Base-by-base conservation (phyloP, 148 eudicot genomes). In the Beta vulgaris region DNA sequence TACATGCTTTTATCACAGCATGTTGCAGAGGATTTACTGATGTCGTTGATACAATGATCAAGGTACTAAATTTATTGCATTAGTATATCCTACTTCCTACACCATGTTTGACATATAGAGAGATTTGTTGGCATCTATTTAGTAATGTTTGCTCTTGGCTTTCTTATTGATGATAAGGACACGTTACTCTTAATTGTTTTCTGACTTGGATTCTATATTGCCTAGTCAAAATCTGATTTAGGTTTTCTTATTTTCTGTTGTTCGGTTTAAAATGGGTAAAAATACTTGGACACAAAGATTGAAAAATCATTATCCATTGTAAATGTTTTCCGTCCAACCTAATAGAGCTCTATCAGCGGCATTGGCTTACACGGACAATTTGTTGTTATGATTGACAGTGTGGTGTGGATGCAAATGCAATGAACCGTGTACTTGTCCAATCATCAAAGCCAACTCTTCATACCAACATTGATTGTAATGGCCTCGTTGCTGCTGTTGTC, bases 1-100 rank as follows among this genome's bases (percentile, higher is more conserved):
- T 85, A 58, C 92, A 89, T 81, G 96, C 97, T 91, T 89, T 92
- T 80, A 90, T 95, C 84, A 92, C 87, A 55, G 96, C 99, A 71
- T 88, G 89, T 82, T 83, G 85, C 86, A 88, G 97, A 82, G 99
- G 99, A 32, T 95, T 87, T 80, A 77, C 74, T 60, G 88, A 90
- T 63, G 85, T 92, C 73, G 93, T 86, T 57, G 85, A 85, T 75
- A 68, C 90, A 31, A 89, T 95, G 80, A 63, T 95, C 51, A 89
- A 83, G 97, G 99, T 95, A 87, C 82, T 68, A 39, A 36, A 35
- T 60, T 25, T 46, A 48, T 19, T 51, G 18, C 57, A 67, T 59
- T 64, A 39, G 29, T 69, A 43, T 54, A 66, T 51, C 36, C 32
- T 57, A 35, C 59, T 58, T 51, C 36, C 32, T 57, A 35, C 59